Percentiles rank a stretch among this genome's conserved stretches.
Conservation (phyloP, 2,329 filamentous ascomycete genomes). For the Elsinoe australis region DNA sequence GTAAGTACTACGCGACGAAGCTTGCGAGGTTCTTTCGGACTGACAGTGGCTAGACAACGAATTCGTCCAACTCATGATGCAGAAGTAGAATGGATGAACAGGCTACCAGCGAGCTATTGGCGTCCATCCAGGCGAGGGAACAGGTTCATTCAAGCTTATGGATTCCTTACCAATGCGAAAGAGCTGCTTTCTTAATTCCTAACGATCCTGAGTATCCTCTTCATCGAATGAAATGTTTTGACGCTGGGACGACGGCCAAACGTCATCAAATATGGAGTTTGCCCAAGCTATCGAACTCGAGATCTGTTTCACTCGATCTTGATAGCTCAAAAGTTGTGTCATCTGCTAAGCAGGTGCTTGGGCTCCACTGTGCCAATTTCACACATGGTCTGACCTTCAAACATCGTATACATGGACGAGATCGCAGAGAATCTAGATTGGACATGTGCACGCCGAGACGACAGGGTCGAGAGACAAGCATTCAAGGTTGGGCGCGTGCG, state of each 20-base stretch:
- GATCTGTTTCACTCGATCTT: background rate
- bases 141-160: conserved; percentile 13
- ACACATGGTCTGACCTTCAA: too few species aligned
- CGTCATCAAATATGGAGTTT: too few species aligned
- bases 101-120: conserved; percentile 11
- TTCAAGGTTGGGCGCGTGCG: conserved; percentile 1
- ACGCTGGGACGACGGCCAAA: too few species aligned
- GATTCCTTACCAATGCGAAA: conserved; percentile 3
- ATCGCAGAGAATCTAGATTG: too few species aligned
- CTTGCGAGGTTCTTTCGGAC: too few species aligned
- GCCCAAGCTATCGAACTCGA: too few species aligned
- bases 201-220: conserved; percentile 14
- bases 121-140: conserved; percentile 12
- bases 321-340: background rate
- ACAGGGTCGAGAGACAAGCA: conserved; percentile 12
- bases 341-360: too few species aligned
- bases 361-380: too few species aligned
- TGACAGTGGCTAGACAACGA: conserved; percentile 41
- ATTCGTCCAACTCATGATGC: conserved; percentile 51
- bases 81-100: conserved; percentile 36
- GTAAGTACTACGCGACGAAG: conserved; percentile 34
- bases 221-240: conserved; percentile 2
- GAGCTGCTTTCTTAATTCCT: conserved; percentile 11
- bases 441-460: conserved; percentile 1
- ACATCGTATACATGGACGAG: too few species aligned